Conservation (phyloP, 768 basidiomycete species). For the Leccinum obscurum region DNA sequence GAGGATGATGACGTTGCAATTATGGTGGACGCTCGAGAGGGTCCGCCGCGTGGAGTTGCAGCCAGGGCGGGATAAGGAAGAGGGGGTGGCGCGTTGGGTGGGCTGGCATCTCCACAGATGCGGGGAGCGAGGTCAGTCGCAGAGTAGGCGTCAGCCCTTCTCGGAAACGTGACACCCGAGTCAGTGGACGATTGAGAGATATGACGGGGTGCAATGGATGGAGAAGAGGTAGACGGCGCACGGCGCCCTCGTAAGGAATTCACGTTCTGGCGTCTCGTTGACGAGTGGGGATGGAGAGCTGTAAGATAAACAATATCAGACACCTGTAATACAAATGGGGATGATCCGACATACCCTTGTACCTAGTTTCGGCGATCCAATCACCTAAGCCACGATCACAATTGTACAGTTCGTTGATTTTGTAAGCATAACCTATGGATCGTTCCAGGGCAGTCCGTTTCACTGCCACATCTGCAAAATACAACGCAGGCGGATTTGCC, state of each 20-base stretch:
- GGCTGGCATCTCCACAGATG: slow-evolving; percentile 45
- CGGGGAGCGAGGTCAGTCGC: slow-evolving; percentile 72
- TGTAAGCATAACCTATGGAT: slow-evolving; percentile 70
- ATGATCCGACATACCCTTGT: slow-evolving; percentile 45
- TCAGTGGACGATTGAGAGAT: slow-evolving; percentile 70
- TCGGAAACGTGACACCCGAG: slow-evolving; percentile 78
- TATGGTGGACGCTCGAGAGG: slow-evolving; percentile 33
- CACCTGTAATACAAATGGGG: neutral
- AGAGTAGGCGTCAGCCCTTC: slow-evolving; percentile 71
- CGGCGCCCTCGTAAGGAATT: slow-evolving; percentile 25
- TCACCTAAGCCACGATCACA: slow-evolving; percentile 75
- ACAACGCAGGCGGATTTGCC: slow-evolving; percentile 65
- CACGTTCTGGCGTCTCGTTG: slow-evolving; percentile 29
- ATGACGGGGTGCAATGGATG: slow-evolving; percentile 60
- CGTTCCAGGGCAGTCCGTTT: slow-evolving; percentile 64
- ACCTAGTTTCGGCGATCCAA: slow-evolving; percentile 65
- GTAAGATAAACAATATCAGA: slow-evolving; percentile 5
- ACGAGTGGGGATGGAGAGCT: slow-evolving; percentile 24
- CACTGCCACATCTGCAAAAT: slow-evolving; percentile 60
- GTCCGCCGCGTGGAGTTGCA: slow-evolving; percentile 26
- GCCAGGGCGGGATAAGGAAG: slow-evolving; percentile 79
- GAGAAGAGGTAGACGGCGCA: slow-evolving; percentile 41
- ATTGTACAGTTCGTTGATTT: slow-evolving; percentile 78
- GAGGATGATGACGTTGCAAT: slow-evolving; percentile 46
- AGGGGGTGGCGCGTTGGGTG: slow-evolving; percentile 54